Evolutionary conservation across 306 rosid genomes (phyloP).

Genomic region (Pueraria montana): DNA sequence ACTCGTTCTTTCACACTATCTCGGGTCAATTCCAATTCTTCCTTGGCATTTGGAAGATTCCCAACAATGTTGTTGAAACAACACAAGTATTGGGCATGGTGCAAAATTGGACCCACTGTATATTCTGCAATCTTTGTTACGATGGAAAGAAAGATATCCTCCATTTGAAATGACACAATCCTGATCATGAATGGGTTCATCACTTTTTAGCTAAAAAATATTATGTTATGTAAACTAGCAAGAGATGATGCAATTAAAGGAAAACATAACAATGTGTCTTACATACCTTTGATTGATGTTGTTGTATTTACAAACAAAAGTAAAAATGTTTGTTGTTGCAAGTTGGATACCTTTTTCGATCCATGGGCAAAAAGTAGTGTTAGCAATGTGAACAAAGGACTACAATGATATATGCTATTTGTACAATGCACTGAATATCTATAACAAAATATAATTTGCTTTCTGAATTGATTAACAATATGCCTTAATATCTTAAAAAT

Average conservation of each 20-base stretch:
- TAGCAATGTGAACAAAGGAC: neutral
- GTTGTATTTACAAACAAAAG: neutral
- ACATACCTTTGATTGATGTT: neutral
- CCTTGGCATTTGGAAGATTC: too few relatives aligned
- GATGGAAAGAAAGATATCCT: too few relatives aligned
- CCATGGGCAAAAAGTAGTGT: neutral
- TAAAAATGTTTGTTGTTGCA: neutral
- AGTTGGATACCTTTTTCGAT: neutral
- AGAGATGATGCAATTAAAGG: neutral
- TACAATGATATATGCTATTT: too few relatives aligned
- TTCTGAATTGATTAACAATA: too few relatives aligned
- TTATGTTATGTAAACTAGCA: neutral
- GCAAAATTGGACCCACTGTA: too few relatives aligned
- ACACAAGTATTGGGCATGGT: too few relatives aligned
- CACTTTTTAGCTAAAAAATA: neutral
- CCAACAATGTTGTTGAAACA: too few relatives aligned
- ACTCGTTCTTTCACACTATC: too few relatives aligned
- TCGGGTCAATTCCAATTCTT: too few relatives aligned
- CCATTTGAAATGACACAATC: neutral
- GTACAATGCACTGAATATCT: neutral
- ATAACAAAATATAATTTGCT: too few relatives aligned
- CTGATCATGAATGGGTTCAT: neutral
- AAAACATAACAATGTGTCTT: neutral
- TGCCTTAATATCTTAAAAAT: too few relatives aligned
- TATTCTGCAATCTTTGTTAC: too few relatives aligned